Base-by-base conservation (phyloP, 2,329 filamentous ascomycete species). In the Bipolaris gigantea region DNA sequence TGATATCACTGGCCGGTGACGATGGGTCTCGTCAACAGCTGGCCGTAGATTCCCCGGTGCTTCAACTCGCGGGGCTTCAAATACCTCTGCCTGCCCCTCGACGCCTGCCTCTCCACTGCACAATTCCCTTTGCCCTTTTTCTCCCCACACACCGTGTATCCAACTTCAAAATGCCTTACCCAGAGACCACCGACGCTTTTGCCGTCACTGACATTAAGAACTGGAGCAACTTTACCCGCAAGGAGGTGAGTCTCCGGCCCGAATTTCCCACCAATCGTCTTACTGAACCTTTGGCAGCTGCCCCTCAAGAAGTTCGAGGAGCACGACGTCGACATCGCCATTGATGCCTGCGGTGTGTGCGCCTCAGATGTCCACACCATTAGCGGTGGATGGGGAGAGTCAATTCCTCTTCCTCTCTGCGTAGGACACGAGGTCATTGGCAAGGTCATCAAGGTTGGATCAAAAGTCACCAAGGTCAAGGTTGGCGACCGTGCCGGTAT, bases 321-420 rank as follows among this genome's bases (percentile, higher is more conserved):
- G 72, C 83, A 90, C 75, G 91, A 96, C 71, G 85, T 96, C 66
- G 91, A 96, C 72, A 85, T 96, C 76, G 89, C 92, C 80, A 88
- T 96, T 67, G 86, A 92, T 62, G 87, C 63, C 18, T 75, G 73
- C 59, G 73, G 73, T 67, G 79, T 81, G 50, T 81, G 79, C 71
- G 77, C 75, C 46, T 77, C 74, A 36, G 78, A 80, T 59, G 68
- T 80, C 27, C 78, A 80, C 71, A 80, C 75, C 60, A 79, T 79
- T 64, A 75, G 67, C 51, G 79, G 79, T 50, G 86, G 87, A 57
- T 89, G 87, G 87, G 86, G 84, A 54, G 78, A 76, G 33, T 83
- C 85, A 60, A 77, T 81, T 36, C 85, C 83, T 49, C 74, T 81
- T 32, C 85, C 86, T 41, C 79, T 88, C 40, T 84, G 84, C 55